Evolutionary conservation across 495 filamentous ascomycete species (phyloP).

Genomic region (Penicillium crystallinum): DNA sequence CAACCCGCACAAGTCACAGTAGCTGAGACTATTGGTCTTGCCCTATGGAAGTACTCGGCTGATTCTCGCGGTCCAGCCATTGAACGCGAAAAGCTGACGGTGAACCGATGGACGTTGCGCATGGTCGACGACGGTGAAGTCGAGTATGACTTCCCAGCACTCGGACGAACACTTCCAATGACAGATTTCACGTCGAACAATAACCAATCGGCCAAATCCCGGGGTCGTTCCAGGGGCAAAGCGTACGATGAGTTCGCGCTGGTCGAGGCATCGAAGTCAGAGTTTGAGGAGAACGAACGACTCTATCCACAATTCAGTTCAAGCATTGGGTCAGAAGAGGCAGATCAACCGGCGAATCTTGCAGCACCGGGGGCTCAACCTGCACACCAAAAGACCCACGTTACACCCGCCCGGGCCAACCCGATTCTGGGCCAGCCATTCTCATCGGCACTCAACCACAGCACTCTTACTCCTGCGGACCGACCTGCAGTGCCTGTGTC

Average conservation of each 20-base stretch:
- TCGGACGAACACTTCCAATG: slow-evolving; percentile 73
- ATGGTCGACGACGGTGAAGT: slow-evolving; percentile 97
- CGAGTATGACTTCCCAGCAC: slow-evolving; percentile 88
- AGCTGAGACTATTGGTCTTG: slow-evolving; percentile 83
- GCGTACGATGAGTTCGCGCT: slow-evolving; percentile 93
- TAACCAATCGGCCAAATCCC: slow-evolving; percentile 57
- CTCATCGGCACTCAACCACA: slow-evolving; percentile 50
- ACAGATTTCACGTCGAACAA: slow-evolving; percentile 88
- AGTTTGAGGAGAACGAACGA: slow-evolving; percentile 72
- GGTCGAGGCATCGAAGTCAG: slow-evolving; percentile 69
- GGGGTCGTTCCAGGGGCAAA: slow-evolving; percentile 70
- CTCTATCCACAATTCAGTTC: slow-evolving; percentile 67
- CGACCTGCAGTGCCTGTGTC: slow-evolving; percentile 51
- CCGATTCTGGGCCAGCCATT: slow-evolving; percentile 52
- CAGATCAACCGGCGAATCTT: slow-evolving; percentile 32
- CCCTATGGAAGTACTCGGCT: slow-evolving; percentile 80
- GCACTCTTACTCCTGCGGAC: slow-evolving; percentile 56
- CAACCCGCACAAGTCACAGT: slow-evolving; percentile 67
- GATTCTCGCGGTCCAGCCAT: slow-evolving; percentile 72
- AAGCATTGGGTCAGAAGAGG: slow-evolving; percentile 46
- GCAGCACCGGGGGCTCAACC: slow-evolving; percentile 39
- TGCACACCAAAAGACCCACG: slow-evolving; percentile 20
- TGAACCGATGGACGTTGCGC: slow-evolving; percentile 86
- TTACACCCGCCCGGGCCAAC: slow-evolving; percentile 40
- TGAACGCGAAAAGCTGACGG: slow-evolving; percentile 63